Percentiles rank a stretch among this genome's conserved stretches.
Evolutionary conservation across 148 eudicot species (phyloP).

Genomic region (Nepenthes gracilis): DNA sequence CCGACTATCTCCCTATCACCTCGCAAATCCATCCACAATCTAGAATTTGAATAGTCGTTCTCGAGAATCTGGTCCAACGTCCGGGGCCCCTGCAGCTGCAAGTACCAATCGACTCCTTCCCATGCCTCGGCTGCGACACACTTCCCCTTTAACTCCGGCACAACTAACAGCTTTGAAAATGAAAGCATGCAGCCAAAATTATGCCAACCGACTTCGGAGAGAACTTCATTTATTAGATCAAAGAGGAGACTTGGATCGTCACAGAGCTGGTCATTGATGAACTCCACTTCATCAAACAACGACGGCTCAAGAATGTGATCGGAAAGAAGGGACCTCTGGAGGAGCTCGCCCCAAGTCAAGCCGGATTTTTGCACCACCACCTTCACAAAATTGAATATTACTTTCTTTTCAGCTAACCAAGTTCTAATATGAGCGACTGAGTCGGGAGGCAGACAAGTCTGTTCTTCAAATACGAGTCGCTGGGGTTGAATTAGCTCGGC

Average conservation of each 20-base stretch:
- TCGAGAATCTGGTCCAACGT: slow-evolving; percentile 55
- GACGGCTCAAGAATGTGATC: slow-evolving; percentile 57
- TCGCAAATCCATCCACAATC: slow-evolving; percentile 50
- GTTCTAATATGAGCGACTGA: slow-evolving; percentile 11
- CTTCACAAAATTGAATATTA: slow-evolving; percentile 67
- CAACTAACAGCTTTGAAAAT: slow-evolving; percentile 21
- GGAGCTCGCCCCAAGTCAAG: slow-evolving; percentile 72
- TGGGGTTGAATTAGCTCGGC: slow-evolving; percentile 43
- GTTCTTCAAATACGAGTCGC: slow-evolving; percentile 54
- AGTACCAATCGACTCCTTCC: slow-evolving; percentile 50
- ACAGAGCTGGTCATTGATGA: slow-evolving; percentile 55
- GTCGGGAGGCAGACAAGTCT: slow-evolving; percentile 14
- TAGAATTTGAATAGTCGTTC: slow-evolving; percentile 31
- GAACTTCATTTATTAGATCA: slow-evolving; percentile 61
- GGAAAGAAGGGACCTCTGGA: slow-evolving; percentile 45
- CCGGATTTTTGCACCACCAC: slow-evolving; percentile 71
- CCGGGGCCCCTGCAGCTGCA: slow-evolving; percentile 22
- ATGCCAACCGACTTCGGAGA: slow-evolving; percentile 47
- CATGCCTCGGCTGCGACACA: slow-evolving; percentile 58
- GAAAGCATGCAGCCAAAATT: slow-evolving; percentile 45
- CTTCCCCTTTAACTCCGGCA: slow-evolving; percentile 38
- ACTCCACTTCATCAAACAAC: slow-evolving; percentile 70
- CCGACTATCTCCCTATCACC: slow-evolving; percentile 35
- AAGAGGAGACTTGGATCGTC: slow-evolving; percentile 82
- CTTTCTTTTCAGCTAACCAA: slow-evolving; percentile 43